Conservation (phyloP, 2,329 filamentous ascomycete species). For the Colletotrichum sansevieriae region DNA sequence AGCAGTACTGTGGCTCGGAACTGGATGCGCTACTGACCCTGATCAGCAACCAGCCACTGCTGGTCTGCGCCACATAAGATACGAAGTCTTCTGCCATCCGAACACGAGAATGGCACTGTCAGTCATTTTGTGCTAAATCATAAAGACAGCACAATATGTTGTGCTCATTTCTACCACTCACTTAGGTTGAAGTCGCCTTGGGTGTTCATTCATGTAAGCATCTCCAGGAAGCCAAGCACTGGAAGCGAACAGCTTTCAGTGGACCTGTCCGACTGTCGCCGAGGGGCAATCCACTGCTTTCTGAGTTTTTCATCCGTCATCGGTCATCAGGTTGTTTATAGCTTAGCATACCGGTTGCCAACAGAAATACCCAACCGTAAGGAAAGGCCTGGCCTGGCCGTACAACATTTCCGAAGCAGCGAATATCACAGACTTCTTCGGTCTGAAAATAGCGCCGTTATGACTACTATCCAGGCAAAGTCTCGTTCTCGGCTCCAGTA, state of each 20-base stretch:
- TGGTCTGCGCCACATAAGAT: conserved; percentile 30
- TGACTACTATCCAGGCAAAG: too few relatives aligned
- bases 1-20: neutral
- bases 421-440: too few relatives aligned
- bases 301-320: too few relatives aligned
- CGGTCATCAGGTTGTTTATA: too few relatives aligned
- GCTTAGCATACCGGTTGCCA: too few relatives aligned
- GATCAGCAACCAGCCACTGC: neutral
- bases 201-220: conserved; percentile 7
- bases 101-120: conserved; percentile 1
- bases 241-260: conserved; percentile 11
- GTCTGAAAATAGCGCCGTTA: too few relatives aligned
- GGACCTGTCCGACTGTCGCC: neutral
- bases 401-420: too few relatives aligned
- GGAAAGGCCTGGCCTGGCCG: too few relatives aligned
- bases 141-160: neutral
- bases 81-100: neutral
- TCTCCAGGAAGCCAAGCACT: neutral
- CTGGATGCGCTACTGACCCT: too few relatives aligned
- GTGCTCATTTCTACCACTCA: neutral
- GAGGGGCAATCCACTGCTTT: neutral
- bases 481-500: too few relatives aligned
- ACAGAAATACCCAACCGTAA: too few relatives aligned
- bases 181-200: neutral
- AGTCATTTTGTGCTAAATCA: neutral